phyloP scores from a whole-genome alignment of 2,329 filamentous ascomycete genomes.

The Ustulina deusta region DNA sequence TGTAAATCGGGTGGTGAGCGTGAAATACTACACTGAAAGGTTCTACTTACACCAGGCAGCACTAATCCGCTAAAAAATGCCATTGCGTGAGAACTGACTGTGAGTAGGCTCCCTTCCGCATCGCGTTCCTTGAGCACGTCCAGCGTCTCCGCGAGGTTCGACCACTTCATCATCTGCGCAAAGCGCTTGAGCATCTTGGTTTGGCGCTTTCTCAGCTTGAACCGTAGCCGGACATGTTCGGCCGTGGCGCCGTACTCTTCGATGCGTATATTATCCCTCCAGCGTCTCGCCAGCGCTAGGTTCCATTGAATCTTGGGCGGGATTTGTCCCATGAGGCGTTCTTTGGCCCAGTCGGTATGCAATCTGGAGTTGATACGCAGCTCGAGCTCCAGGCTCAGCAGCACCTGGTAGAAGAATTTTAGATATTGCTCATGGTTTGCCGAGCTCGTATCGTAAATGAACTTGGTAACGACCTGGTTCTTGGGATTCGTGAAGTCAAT shows the following conservation, averaged over 20 bases:
- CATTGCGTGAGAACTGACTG: constrained; percentile 76
- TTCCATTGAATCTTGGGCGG: constrained; percentile 79
- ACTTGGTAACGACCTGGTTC: constrained; percentile 80
- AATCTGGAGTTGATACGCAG: constrained; percentile 73
- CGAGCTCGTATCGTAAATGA: constrained; percentile 72
- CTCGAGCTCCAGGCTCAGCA: constrained; percentile 78
- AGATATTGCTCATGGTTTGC: constrained; percentile 69
- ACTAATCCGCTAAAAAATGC: constrained; percentile 82
- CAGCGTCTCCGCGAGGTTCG: constrained; percentile 74
- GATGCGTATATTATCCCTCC: constrained; percentile 77
- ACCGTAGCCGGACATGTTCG: constrained; percentile 71
- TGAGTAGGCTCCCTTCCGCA: constrained; percentile 67
- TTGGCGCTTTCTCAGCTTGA: constrained; percentile 74
- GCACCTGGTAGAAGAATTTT: constrained; percentile 80
- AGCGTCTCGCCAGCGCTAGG: constrained; percentile 77
- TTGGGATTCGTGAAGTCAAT: constrained; percentile 77
- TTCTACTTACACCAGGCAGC: constrained; percentile 71
- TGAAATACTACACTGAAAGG: background rate
- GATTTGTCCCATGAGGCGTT: constrained; percentile 72
- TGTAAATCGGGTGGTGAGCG: background rate
- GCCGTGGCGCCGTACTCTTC: constrained; percentile 68
- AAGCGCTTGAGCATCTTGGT: constrained; percentile 76
- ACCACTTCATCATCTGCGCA: constrained; percentile 80
- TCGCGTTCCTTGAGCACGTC: constrained; percentile 71
- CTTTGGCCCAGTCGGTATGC: constrained; percentile 72